These are phyloP conservation scores for Adansonia gregorii DNA, from an alignment of 441 rosid genomes.

Conservation along the genomic window DNA sequence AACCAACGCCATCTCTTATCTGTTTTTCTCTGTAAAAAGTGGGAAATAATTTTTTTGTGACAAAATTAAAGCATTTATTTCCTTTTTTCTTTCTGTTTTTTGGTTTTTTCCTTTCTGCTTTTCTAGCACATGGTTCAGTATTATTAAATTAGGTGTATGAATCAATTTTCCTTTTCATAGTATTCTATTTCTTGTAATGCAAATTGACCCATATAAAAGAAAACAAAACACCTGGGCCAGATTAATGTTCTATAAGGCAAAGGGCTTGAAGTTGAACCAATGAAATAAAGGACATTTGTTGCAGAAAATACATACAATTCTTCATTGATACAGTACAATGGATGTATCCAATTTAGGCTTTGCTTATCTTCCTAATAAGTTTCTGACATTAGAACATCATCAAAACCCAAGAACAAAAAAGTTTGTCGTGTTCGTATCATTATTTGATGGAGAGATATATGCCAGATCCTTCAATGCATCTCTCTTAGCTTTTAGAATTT, in stretches of 20 bases:
- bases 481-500: not conserved
- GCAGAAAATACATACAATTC: not conserved
- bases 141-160: slow-evolving; percentile 11
- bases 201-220: not conserved
- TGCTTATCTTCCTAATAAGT: not conserved
- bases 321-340: slow-evolving; percentile 6
- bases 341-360: not conserved
- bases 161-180: not conserved
- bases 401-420: not conserved
- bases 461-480: not conserved
- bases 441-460: not conserved
- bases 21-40: not conserved
- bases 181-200: slow-evolving; percentile 7
- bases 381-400: not conserved
- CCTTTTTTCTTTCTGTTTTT: not conserved
- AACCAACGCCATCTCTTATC: not conserved
- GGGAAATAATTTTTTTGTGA: not conserved
- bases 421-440: slow-evolving; percentile 10
- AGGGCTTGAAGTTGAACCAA: not conserved
- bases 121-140: slow-evolving; percentile 14
- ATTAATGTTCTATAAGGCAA: slow-evolving; percentile 8
- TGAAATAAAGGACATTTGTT: not conserved
- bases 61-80: slow-evolving; percentile 14
- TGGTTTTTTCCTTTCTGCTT: not conserved
- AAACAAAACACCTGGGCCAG: not conserved